Evolutionary conservation across 192 early-diverging fungal genomes (phyloP).

Genomic region (Umbelopsis sp.): DNA sequence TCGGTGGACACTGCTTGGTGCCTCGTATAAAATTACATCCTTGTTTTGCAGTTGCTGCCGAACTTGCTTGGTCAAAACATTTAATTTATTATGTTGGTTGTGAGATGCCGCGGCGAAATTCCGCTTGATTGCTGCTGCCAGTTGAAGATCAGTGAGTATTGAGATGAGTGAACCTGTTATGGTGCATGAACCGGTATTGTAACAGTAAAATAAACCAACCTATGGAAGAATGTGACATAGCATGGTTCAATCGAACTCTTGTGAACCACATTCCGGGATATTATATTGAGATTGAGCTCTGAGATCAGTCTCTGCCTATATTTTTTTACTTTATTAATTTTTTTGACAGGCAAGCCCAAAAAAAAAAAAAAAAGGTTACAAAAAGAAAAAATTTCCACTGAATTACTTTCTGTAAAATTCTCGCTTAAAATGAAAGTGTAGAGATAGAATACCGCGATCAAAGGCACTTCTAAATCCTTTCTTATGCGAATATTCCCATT

Average conservation of each 20-base stretch:
- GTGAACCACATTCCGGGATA: too few species aligned
- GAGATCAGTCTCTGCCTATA: too few species aligned
- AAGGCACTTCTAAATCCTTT: conserved; percentile 79
- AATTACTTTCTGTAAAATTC: conserved; percentile 75
- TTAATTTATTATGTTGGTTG: background rate
- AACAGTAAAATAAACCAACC: too few species aligned
- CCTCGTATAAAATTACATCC: conserved; percentile 35
- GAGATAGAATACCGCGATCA: conserved; percentile 80
- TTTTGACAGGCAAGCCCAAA: background rate
- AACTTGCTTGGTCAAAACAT: conserved; percentile 23
- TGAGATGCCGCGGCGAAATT: background rate
- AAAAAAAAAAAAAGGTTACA: background rate
- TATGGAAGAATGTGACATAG: too few species aligned
- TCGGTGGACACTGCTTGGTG: conserved; percentile 18
- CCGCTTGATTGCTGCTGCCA: background rate
- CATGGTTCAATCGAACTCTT: too few species aligned
- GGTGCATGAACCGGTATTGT: too few species aligned
- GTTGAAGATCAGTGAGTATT: background rate
- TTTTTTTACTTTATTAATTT: too few species aligned
- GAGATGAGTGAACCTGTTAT: too few species aligned
- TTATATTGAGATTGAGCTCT: too few species aligned
- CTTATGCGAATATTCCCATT: conserved; percentile 96
- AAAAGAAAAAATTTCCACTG: too few species aligned
- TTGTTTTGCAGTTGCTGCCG: conserved; percentile 22
- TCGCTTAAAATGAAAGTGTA: conserved; percentile 85